These are phyloP conservation scores for Candida tallmaniae DNA, from an alignment of 805 yeast genomes.

Conservation along the genomic window DNA sequence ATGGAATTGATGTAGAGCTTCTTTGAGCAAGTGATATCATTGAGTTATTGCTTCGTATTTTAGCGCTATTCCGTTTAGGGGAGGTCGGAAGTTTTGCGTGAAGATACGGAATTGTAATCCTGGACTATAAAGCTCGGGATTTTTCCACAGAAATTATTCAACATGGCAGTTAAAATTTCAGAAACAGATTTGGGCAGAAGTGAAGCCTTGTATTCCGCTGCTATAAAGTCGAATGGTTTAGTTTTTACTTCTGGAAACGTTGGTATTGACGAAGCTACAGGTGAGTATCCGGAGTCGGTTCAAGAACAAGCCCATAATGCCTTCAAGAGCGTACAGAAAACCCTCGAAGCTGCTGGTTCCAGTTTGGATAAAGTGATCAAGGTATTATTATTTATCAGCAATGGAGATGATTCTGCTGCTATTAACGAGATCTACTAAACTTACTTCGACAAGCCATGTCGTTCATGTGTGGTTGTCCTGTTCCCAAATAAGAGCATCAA, in stretches of 20 bases:
- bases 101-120: too few species aligned
- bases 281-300: constrained; percentile 32
- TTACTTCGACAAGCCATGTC: constrained; percentile 44
- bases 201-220: constrained; percentile 6
- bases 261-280: constrained; percentile 26
- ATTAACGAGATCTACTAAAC: constrained; percentile 42
- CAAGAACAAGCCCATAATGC: constrained; percentile 41
- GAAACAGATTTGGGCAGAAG: constrained; percentile 1
- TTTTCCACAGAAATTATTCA: too few species aligned
- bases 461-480: constrained; percentile 45
- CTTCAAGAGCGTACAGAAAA: constrained; percentile 33
- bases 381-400: constrained; percentile 42
- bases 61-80: too few species aligned
- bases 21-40: too few species aligned
- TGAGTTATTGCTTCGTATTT: too few species aligned
- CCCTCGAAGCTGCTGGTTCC: constrained; percentile 40
- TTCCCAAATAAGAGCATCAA: constrained; percentile 43
- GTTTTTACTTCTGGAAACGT: constrained; percentile 18
- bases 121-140: too few species aligned
- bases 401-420: constrained; percentile 32
- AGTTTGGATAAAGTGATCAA: constrained; percentile 40
- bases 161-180: not conserved
- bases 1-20: too few species aligned
- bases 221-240: constrained; percentile 13
- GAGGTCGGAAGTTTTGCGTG: too few species aligned